Conservation (phyloP, 352 stramenopile species). For the Pythium monospermum region DNA sequence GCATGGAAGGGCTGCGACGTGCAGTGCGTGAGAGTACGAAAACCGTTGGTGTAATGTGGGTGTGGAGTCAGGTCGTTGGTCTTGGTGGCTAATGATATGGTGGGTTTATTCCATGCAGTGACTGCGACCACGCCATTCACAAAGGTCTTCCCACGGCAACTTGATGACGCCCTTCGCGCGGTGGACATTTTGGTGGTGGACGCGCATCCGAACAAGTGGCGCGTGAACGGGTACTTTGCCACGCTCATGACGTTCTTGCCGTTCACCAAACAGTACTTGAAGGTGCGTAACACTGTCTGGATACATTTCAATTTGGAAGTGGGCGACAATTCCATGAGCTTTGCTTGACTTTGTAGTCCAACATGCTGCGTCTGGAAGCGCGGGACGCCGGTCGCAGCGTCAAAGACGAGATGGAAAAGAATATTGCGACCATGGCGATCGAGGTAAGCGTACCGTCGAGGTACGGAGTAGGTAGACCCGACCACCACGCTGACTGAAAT, state of each 20-base stretch:
- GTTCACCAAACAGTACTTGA: slow-evolving; percentile 86
- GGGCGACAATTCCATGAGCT: neutral
- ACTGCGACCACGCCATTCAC: slow-evolving; percentile 51
- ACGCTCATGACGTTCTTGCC: slow-evolving; percentile 85
- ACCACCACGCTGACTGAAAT: too few relatives aligned
- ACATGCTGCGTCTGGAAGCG: slow-evolving; percentile 81
- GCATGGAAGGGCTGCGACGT: slow-evolving; percentile 52
- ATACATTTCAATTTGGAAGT: neutral
- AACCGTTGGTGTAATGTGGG: slow-evolving; percentile 6
- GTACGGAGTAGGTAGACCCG: too few relatives aligned
- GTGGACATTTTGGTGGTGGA: slow-evolving; percentile 81
- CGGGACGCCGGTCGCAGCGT: slow-evolving; percentile 53
- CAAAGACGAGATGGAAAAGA: slow-evolving; percentile 54
- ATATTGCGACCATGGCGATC: slow-evolving; percentile 26
- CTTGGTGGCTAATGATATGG: neutral
- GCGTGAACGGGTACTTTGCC: slow-evolving; percentile 85
- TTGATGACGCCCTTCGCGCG: slow-evolving; percentile 73
- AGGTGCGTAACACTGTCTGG: slow-evolving; percentile 27
- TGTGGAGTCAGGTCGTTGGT: neutral
- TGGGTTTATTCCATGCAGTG: slow-evolving; percentile 16
- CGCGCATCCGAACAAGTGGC: slow-evolving; percentile 83
- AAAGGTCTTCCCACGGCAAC: slow-evolving; percentile 74
- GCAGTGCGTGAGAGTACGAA: slow-evolving; percentile 65
- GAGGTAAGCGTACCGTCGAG: slow-evolving; percentile 22
- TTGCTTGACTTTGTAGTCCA: slow-evolving; percentile 38